These are phyloP conservation scores for Lanmaoa rubissima DNA, from an alignment of 768 basidiomycete species.

Conservation along the genomic window DNA sequence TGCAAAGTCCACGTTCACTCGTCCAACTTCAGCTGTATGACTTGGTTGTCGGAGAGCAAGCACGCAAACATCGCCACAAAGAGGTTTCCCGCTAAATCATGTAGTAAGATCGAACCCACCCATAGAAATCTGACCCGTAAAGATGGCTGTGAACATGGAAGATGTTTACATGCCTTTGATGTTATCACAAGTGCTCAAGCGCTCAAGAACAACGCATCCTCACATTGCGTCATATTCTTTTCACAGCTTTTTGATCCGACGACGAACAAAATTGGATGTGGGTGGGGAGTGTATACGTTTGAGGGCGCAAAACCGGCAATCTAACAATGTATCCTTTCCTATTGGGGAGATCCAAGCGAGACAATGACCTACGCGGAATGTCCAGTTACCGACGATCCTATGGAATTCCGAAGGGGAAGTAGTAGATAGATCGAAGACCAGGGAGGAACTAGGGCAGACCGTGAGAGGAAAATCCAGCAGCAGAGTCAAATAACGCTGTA, in stretches of 20 bases:
- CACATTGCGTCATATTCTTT: background rate
- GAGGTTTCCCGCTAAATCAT: background rate
- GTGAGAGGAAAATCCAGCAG: slow-evolving; percentile 4
- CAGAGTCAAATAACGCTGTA: background rate
- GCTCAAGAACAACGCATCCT: background rate
- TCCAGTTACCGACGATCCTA: background rate
- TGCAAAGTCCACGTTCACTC: background rate
- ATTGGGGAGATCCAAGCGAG: background rate
- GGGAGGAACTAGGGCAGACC: background rate
- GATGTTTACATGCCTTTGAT: background rate
- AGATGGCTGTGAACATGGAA: background rate
- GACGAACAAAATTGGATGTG: background rate
- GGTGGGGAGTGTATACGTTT: background rate
- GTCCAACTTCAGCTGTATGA: no score
- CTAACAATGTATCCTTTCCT: background rate
- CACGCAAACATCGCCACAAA: background rate
- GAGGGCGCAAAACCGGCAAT: background rate
- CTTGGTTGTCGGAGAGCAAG: background rate
- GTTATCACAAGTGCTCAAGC: background rate
- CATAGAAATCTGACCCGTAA: background rate
- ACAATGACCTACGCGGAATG: background rate
- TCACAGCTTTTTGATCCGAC: background rate
- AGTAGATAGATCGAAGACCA: background rate
- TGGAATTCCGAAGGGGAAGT: background rate
- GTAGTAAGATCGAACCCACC: background rate